Evolutionary conservation across 805 yeast species (phyloP), one percentile per base, ranked within the genome.

Genomic region (Kodamaea neixiangensis): DNA sequence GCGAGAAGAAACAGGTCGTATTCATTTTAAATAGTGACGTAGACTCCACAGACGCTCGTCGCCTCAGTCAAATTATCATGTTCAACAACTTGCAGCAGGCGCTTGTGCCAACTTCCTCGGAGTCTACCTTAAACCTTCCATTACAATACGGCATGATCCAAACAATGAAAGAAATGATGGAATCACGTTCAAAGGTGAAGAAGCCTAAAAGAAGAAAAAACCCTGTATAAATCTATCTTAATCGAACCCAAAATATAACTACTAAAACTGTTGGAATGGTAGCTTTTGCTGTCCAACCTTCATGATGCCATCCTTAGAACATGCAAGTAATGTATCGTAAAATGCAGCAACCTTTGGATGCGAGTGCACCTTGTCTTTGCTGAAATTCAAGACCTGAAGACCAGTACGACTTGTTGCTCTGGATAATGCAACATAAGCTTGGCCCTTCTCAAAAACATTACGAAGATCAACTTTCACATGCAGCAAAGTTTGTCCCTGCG

Each of bases 371-470:
- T 81, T 84, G 1, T 64, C 61, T 31, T 77, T 78, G 49, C 82
- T 75, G 65, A 94, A 94, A 58, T 89, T 86, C 48, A 82, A 66
- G 1, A 94, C 88, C 60, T 90, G 97, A 21, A 94, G 73, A 0
- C 97, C 97, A 2, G 83, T 82, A 59, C 96, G 77, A 18, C 87
- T 79, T 1, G 86, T 87, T 1, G 97, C 98, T 66, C 99, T 80
- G 10, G 97, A 89, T 29, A 94, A 71, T 0, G 98, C 99, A 25
- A 94, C 99, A 64, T 94, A 94, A 0, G 96, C 96, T 65, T 94
- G 99, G 0, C 99, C 99, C 48, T 82, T 84, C 63, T 92, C 98
- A 67, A 93, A 93, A 1, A 87, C 83, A 50, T 77, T 76, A 34
- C 78, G 74, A 54, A 93, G 75, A 64, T 94, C 96, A 5, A 93